Conservation (phyloP, 176 grass and related monocot genomes). For the Tillandsia fasciculata region DNA sequence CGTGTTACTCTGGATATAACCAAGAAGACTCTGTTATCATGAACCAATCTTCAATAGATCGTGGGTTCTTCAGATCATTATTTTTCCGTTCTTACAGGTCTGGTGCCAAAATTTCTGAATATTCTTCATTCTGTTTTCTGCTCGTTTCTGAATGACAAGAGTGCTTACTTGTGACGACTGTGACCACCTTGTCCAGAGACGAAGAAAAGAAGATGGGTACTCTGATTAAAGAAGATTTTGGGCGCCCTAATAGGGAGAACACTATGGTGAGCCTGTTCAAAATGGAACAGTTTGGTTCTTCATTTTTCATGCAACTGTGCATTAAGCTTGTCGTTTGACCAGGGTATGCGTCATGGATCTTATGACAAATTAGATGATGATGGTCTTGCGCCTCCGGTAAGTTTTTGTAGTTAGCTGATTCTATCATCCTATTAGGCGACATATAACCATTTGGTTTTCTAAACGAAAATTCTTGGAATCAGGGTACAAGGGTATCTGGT, state of each 20-base stretch:
- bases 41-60: conserved; percentile 99
- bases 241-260: conserved; percentile 90
- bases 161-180: conserved; percentile 8
- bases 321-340: not conserved
- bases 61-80: conserved; percentile 91
- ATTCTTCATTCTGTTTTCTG: conserved; percentile 12
- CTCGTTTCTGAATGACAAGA: not conserved
- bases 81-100: conserved; percentile 98
- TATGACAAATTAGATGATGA: conserved; percentile 99
- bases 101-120: not conserved
- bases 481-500: conserved; percentile 96
- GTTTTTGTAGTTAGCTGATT: conserved; percentile 15
- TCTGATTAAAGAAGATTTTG: conserved; percentile 95
- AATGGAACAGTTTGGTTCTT: conserved; percentile 2
- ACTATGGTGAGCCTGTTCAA: conserved; percentile 56
- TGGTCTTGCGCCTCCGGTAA: conserved; percentile 95
- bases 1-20: conserved; percentile 99
- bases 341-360: conserved; percentile 98
- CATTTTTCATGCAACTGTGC: conserved; percentile 6
- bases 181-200: conserved; percentile 40
- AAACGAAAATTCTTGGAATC: conserved; percentile 26
- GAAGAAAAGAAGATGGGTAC: conserved; percentile 99
- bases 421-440: conserved; percentile 7
- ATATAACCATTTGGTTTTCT: not conserved
- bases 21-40: conserved; percentile 99